phyloP scores from a whole-genome alignment of 2,329 filamentous ascomycete genomes.

The Incumbomyces delicatus region DNA sequence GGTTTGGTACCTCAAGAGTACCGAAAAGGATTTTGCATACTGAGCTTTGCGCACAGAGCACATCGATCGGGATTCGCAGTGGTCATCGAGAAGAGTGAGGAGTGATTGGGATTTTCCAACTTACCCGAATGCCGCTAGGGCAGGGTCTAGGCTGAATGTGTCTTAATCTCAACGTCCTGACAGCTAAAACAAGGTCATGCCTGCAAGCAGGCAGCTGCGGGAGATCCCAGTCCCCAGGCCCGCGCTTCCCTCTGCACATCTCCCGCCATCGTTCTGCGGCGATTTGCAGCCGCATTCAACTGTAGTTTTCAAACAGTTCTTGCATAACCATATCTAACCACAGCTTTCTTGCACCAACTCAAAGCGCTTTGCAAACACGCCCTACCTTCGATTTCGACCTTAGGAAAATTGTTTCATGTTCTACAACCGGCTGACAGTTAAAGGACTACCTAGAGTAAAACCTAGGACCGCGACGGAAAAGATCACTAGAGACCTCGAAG shows the following conservation, averaged over 20 bases:
- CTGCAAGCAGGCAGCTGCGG: not conserved
- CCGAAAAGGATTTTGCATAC: not conserved
- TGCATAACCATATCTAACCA: not conserved
- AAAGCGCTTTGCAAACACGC: not conserved
- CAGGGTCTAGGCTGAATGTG: not conserved
- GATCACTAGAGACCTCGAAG: constrained; percentile 17
- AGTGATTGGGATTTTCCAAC: not conserved
- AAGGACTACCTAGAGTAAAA: not conserved
- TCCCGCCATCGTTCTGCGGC: not conserved
- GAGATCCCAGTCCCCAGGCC: not conserved
- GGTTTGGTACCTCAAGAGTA: no score
- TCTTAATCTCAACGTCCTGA: no score
- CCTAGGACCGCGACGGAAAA: not conserved
- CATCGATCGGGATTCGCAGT: not conserved
- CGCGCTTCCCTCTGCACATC: not conserved
- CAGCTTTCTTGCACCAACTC: not conserved
- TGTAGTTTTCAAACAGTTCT: no score
- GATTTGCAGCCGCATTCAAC: no score
- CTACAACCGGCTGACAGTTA: not conserved
- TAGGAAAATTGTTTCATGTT: not conserved
- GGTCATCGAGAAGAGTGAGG: not conserved
- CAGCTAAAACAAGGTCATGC: not conserved
- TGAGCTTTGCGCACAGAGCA: constrained; percentile 3
- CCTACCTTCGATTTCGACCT: not conserved
- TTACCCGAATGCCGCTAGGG: not conserved